phyloP scores from a whole-genome alignment of 1,284 basidiomycete genomes.

The Trichosporon ovoides region DNA sequence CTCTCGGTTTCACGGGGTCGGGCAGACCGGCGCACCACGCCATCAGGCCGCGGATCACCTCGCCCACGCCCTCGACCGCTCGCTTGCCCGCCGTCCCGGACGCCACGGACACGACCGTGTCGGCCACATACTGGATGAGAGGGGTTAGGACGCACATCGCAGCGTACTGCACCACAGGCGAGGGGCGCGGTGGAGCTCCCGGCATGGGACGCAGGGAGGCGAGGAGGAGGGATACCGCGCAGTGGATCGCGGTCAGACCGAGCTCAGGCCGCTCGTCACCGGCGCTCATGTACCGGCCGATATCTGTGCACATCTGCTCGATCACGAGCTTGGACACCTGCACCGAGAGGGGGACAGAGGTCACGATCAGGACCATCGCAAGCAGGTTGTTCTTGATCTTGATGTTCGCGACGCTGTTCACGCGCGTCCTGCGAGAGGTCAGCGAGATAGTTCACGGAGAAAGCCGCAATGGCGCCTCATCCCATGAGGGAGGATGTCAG shows the following conservation, averaged over 20 bases:
- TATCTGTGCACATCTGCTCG: slow-evolving; percentile 77
- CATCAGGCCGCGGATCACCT: slow-evolving; percentile 75
- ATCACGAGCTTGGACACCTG: slow-evolving; percentile 69
- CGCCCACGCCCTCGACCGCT: slow-evolving; percentile 55
- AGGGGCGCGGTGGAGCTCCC: slow-evolving; percentile 21
- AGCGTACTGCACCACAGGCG: slow-evolving; percentile 63
- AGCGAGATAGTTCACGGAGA: no score
- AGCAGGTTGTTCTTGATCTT: slow-evolving; percentile 90
- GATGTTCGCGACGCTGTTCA: slow-evolving; percentile 67
- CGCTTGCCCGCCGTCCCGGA: slow-evolving; percentile 52
- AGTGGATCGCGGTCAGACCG: slow-evolving; percentile 80
- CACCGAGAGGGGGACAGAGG: slow-evolving; percentile 64
- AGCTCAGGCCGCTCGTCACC: slow-evolving; percentile 61
- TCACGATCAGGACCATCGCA: slow-evolving; percentile 77
- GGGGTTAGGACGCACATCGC: slow-evolving; percentile 69
- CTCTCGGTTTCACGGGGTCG: slow-evolving; percentile 60
- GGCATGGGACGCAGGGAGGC: slow-evolving; percentile 49
- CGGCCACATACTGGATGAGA: slow-evolving; percentile 70
- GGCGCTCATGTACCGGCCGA: slow-evolving; percentile 64
- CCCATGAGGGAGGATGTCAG: no score
- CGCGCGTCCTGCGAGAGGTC: slow-evolving; percentile 65
- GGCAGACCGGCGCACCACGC: slow-evolving; percentile 59
- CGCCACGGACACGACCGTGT: slow-evolving; percentile 58
- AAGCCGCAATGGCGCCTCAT: no score
- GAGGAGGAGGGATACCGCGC: slow-evolving; percentile 71